Conservation (phyloP, 768 basidiomycete genomes). For the Boletellus emodensis region DNA sequence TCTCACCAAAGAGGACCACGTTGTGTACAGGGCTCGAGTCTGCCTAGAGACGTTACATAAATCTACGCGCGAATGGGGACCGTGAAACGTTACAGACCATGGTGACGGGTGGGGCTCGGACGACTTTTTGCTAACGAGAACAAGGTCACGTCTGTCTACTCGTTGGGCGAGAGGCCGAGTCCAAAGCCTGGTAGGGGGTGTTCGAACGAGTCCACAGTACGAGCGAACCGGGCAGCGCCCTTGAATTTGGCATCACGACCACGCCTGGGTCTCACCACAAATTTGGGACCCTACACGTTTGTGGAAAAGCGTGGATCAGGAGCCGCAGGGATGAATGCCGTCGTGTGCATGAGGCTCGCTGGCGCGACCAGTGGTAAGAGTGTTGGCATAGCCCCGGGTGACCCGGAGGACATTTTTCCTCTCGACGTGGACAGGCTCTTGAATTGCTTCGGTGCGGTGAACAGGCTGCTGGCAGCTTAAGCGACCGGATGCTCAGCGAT, state of each 20-base stretch:
- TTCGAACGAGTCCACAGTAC: neutral
- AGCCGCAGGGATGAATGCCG: neutral
- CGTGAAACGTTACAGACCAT: slow-evolving; percentile 14
- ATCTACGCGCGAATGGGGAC: neutral
- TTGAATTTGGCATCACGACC: neutral
- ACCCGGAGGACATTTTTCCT: too few relatives aligned
- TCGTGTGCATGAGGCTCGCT: neutral
- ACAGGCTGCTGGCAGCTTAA: neutral
- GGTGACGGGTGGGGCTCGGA: neutral
- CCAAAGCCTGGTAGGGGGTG: neutral
- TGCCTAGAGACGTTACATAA: slow-evolving; percentile 5
- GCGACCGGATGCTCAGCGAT: neutral
- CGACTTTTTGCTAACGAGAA: neutral
- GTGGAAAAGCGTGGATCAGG: neutral
- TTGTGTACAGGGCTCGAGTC: slow-evolving; percentile 21
- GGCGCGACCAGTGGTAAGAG: neutral
- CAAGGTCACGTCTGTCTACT: neutral
- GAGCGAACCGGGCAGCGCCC: neutral
- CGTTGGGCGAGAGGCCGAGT: neutral
- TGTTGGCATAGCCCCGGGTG: too few relatives aligned
- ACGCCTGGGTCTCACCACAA: neutral
- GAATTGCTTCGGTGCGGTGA: neutral
- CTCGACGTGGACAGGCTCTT: too few relatives aligned
- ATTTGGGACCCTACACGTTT: slow-evolving; percentile 12
- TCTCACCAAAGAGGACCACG: slow-evolving; percentile 44